A percentile compares a stretch with the other conserved stretches of the same genome.
Evolutionary conservation across 1,139 yeast species (phyloP).

Genomic region (Geotrichum bryndzae): DNA sequence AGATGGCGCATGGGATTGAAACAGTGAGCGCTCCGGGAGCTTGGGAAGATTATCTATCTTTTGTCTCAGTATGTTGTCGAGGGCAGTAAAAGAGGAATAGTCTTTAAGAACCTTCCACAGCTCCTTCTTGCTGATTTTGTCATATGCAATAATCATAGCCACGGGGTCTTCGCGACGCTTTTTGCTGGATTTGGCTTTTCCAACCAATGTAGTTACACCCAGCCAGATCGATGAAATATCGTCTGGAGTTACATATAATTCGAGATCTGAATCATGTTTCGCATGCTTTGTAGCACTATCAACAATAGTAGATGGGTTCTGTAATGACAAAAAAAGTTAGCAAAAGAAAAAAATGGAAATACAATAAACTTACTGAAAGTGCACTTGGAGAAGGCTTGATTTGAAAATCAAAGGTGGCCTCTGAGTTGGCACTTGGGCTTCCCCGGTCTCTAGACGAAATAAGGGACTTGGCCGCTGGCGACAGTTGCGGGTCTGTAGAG

Average conservation of each 20-base stretch:
- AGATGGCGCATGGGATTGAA: slow-evolving; percentile 54
- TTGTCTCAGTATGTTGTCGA: slow-evolving; percentile 54
- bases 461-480: neutral
- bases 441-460: neutral
- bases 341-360: too few relatives aligned
- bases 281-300: neutral
- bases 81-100: slow-evolving; percentile 46
- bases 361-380: neutral
- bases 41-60: slow-evolving; percentile 44
- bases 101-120: slow-evolving; percentile 69
- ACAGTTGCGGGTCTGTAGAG: neutral
- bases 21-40: slow-evolving; percentile 54
- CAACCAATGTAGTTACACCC: slow-evolving; percentile 49
- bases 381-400: neutral
- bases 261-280: neutral
- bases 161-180: slow-evolving; percentile 47
- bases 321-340: neutral
- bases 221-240: slow-evolving; percentile 60
- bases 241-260: slow-evolving; percentile 56
- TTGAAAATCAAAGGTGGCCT: neutral
- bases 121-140: slow-evolving; percentile 53
- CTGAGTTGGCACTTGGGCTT: neutral
- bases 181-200: slow-evolving; percentile 32
- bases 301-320: neutral
- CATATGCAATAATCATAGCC: slow-evolving; percentile 56